These are phyloP conservation scores for Lyophyllum shimeji DNA, from an alignment of 768 basidiomycete species.

Conservation along the genomic window DNA sequence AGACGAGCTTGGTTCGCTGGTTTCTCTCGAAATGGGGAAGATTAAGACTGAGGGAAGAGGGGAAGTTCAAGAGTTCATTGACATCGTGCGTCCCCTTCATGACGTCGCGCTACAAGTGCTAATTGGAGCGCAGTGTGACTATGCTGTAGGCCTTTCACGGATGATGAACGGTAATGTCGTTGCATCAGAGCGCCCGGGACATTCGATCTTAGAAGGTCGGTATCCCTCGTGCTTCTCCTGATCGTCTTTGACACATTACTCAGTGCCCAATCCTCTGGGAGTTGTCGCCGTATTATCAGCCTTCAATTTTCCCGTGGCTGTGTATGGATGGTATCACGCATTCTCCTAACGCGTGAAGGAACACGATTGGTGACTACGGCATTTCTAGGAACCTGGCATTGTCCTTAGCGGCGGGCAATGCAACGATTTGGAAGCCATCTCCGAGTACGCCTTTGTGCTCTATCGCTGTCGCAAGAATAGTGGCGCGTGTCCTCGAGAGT, in stretches of 20 bases:
- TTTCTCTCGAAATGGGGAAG: conserved; percentile 91
- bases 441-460: conserved; percentile 86
- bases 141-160: conserved; percentile 87
- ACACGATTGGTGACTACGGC: neutral
- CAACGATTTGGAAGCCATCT: conserved; percentile 95
- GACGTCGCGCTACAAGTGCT: conserved; percentile 6
- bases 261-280: conserved; percentile 88
- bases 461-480: conserved; percentile 88
- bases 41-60: conserved; percentile 88
- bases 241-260: conserved; percentile 20
- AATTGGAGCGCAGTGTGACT: conserved; percentile 69
- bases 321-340: conserved; percentile 76
- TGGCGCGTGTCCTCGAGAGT: conserved; percentile 75
- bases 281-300: conserved; percentile 78
- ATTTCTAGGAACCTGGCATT: conserved; percentile 80
- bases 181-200: conserved; percentile 86
- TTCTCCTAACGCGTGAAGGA: neutral
- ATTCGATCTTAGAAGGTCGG: conserved; percentile 85
- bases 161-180: conserved; percentile 93
- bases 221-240: conserved; percentile 11
- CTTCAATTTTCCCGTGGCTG: conserved; percentile 96
- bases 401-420: conserved; percentile 87
- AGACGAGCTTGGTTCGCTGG: conserved; percentile 75
- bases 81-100: conserved; percentile 64
- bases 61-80: conserved; percentile 94